Conservation (phyloP, 805 yeast genomes). For the Lipomyces lipofer region DNA sequence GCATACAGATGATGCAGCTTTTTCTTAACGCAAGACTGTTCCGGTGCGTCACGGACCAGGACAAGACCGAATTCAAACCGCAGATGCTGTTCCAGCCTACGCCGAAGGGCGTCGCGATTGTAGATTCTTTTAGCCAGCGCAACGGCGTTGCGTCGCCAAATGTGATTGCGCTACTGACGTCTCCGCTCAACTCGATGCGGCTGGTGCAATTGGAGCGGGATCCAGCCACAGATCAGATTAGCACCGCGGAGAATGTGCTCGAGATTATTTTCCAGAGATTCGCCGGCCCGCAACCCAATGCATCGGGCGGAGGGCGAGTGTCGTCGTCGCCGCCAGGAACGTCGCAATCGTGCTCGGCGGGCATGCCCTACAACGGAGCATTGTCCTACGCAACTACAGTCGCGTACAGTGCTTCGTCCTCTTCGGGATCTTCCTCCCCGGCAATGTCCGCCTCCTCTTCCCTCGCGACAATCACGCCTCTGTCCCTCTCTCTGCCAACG, state of each 20-base stretch:
- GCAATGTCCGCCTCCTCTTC: neutral
- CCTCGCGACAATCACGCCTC: neutral
- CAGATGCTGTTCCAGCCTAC: slow-evolving; percentile 63
- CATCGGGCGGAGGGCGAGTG: too few relatives aligned
- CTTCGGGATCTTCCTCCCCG: neutral
- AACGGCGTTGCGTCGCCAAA: slow-evolving; percentile 50
- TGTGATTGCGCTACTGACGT: slow-evolving; percentile 51
- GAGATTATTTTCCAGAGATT: slow-evolving; percentile 60
- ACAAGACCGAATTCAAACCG: slow-evolving; percentile 6
- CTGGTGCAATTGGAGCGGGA: slow-evolving; percentile 69
- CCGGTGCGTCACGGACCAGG: slow-evolving; percentile 19
- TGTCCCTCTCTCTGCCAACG: too few relatives aligned
- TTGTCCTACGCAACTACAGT: too few relatives aligned
- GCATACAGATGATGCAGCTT: slow-evolving; percentile 15
- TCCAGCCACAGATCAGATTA: slow-evolving; percentile 54
- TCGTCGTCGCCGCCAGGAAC: too few relatives aligned
- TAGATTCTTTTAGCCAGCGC: slow-evolving; percentile 59
- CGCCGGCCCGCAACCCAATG: slow-evolving; percentile 67
- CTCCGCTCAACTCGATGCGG: slow-evolving; percentile 70
- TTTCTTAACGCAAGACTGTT: slow-evolving; percentile 24
- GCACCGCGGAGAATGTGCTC: slow-evolving; percentile 64
- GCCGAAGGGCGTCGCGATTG: slow-evolving; percentile 79
- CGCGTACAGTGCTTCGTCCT: too few relatives aligned
- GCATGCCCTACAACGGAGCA: too few relatives aligned
- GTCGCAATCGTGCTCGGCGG: too few relatives aligned